phyloP scores from a whole-genome alignment of 768 basidiomycete species.

The Megacollybia marginata region DNA sequence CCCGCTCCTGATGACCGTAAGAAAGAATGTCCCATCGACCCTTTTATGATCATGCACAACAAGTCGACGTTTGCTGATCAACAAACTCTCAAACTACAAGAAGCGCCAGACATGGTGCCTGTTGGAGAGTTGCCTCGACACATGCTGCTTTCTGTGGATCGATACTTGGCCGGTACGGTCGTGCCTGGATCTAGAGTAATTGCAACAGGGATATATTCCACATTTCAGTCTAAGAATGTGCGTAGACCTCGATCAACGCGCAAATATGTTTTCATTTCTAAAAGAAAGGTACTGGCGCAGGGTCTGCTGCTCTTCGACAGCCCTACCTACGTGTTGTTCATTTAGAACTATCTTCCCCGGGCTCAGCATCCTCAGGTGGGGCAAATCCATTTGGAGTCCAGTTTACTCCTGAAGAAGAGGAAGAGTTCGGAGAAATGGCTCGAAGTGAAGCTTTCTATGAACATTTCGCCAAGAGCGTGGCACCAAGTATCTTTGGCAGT shows the following conservation, averaged over 20 bases:
- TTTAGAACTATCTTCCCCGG: slow-evolving; percentile 81
- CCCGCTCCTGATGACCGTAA: slow-evolving; percentile 72
- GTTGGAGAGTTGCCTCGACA: slow-evolving; percentile 97
- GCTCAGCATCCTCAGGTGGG: slow-evolving; percentile 56
- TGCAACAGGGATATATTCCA: slow-evolving; percentile 95
- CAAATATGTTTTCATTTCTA: background rate
- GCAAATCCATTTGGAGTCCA: slow-evolving; percentile 82
- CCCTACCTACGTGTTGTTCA: slow-evolving; percentile 93
- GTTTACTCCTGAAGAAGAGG: slow-evolving; percentile 94
- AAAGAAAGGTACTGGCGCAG: slow-evolving; percentile 72
- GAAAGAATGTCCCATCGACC: slow-evolving; percentile 94
- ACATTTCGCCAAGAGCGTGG: slow-evolving; percentile 88
- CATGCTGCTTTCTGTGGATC: slow-evolving; percentile 86
- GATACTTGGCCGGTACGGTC: slow-evolving; percentile 87
- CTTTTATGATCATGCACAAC: slow-evolving; percentile 91
- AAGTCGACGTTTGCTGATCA: slow-evolving; percentile 94
- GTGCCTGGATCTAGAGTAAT: slow-evolving; percentile 95
- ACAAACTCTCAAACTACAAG: slow-evolving; percentile 94
- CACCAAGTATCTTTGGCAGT: slow-evolving; percentile 95
- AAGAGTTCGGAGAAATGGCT: slow-evolving; percentile 90
- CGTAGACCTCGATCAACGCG: slow-evolving; percentile 12
- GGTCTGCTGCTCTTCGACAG: slow-evolving; percentile 85
- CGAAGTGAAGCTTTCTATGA: slow-evolving; percentile 88
- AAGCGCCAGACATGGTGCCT: slow-evolving; percentile 99
- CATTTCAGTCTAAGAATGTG: slow-evolving; percentile 88